Evolutionary conservation across 106 monocot species (phyloP), one percentile per base, ranked within the genome.

Genomic region (Acanthochlamys bracteata): DNA sequence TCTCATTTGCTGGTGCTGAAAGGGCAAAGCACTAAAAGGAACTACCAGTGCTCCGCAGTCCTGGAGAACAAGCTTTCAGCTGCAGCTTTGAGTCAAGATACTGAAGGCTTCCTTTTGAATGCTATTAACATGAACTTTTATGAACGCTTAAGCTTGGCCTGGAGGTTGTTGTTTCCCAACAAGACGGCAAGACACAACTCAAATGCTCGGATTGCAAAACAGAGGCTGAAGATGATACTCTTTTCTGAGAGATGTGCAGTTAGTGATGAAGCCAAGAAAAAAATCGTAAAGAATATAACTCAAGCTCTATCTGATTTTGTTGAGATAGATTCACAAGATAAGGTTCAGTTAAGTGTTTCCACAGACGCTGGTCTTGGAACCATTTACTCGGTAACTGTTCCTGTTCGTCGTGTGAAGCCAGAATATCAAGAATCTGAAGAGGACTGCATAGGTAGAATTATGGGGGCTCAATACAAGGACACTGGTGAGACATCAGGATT

Each of bases 201-300:
- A 15, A 88, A 98, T 72, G 96, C 91, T 15, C 73, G 47, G 39
- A 81, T 98, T 16, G 96, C 91, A 33, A 98, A 91, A 47, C 96
- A 98, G 70, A 78, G 96, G 57, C 80, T 98, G 20, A 88, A 88
- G 67, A 98, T 98, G 96, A 91, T 98, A 45, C 75, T 98, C 25
- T 91, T 85, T 57, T 91, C 96, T 10, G 96, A 98, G 43, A 65
- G 96, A 61, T 98, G 96, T 70, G 90, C 80, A 2, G 83, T 98
- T 27, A 91, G 85, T 40, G 88, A 92, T 33, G 85, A 85, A 68
- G 96, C 96, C 22, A 98, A 85, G 79, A 77, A 82, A 57, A 98
- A 88, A 80, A 98, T 98, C 24, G 88, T 98, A 23, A 80, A 76
- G 66, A 88, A 74, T 53, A 75, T 92, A 10, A 49, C 88, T 0